A percentile compares a stretch with the other conserved stretches of the same genome.
phyloP scores from a whole-genome alignment of 2,329 filamentous ascomycete species.

The Ceratocystiopsis sp. region DNA sequence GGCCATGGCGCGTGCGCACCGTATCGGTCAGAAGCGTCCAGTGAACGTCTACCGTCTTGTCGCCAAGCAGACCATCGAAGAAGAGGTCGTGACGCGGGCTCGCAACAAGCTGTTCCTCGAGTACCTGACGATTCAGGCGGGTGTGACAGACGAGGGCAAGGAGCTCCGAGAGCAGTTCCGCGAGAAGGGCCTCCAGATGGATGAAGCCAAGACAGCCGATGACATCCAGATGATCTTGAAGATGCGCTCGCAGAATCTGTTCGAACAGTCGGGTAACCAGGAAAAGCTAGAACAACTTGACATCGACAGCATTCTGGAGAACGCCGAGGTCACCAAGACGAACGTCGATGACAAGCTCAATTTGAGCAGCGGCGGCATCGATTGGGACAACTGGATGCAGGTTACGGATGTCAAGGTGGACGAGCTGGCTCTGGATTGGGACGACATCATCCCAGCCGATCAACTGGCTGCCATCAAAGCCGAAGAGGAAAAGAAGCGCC shows the following conservation, averaged over 20 bases:
- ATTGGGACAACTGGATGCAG: slow-evolving; percentile 89
- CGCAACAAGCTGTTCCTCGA: slow-evolving; percentile 96
- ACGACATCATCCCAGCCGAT: slow-evolving; percentile 92
- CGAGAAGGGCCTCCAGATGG: slow-evolving; percentile 55
- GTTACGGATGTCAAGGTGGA: slow-evolving; percentile 97
- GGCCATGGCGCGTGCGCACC: slow-evolving; percentile 94
- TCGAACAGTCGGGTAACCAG: slow-evolving; percentile 93
- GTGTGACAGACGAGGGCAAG: slow-evolving; percentile 88
- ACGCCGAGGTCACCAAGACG: slow-evolving; percentile 92
- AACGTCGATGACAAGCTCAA: slow-evolving; percentile 85
- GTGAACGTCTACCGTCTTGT: slow-evolving; percentile 94
- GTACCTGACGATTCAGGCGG: slow-evolving; percentile 91
- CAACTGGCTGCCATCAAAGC: slow-evolving; percentile 78
- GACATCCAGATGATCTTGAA: slow-evolving; percentile 95
- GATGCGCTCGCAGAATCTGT: slow-evolving; percentile 97
- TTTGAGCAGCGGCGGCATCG: slow-evolving; percentile 71
- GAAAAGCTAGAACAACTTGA: slow-evolving; percentile 92
- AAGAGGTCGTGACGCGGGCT: slow-evolving; percentile 89
- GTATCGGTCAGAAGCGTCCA: slow-evolving; percentile 90
- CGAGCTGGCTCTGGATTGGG: slow-evolving; percentile 67
- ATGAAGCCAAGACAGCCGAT: slow-evolving; percentile 77
- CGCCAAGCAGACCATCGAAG: slow-evolving; percentile 95
- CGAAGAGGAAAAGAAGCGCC: slow-evolving; percentile 69
- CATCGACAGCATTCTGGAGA: slow-evolving; percentile 91
- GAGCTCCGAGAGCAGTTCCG: slow-evolving; percentile 58